phyloP scores from a whole-genome alignment of 176 grass and related monocot genomes.

The Oryza brachyantha region DNA sequence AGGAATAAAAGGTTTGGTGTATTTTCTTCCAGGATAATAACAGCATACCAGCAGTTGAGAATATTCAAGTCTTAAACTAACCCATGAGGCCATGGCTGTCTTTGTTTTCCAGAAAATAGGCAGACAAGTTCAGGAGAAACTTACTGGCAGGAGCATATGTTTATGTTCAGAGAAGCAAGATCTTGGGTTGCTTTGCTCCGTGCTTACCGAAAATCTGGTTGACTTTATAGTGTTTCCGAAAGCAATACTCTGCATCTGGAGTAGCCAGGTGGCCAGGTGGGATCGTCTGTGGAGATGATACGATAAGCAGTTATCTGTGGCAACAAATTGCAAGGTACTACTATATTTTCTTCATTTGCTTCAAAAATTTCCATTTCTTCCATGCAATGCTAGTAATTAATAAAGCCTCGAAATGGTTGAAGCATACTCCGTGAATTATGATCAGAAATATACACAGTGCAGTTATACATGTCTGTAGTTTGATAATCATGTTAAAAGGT shows the following conservation, averaged over 20 bases:
- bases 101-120: conserved; percentile 53
- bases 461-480: too few species aligned
- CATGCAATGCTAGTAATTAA: background rate
- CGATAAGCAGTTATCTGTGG: background rate
- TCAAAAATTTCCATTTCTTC: background rate
- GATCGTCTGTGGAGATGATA: conserved; percentile 38
- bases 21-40: conserved; percentile 1
- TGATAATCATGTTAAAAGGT: too few species aligned
- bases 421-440: background rate
- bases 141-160: conserved; percentile 38
- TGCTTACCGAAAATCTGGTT: conserved; percentile 52
- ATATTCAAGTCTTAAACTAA: conserved; percentile 50
- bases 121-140: conserved; percentile 63
- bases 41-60: conserved; percentile 29
- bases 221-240: conserved; percentile 41
- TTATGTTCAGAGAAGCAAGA: conserved; percentile 47
- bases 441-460: too few species aligned
- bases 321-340: background rate
- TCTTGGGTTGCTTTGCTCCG: conserved; percentile 43
- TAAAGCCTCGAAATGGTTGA: background rate
- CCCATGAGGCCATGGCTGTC: background rate
- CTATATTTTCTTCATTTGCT: background rate
- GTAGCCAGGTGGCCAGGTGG: background rate
- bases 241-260: too few species aligned
- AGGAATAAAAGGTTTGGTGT: background rate